Evolutionary conservation across 345 rosid species (phyloP).

Genomic region (Eucalyptus curtisii): DNA sequence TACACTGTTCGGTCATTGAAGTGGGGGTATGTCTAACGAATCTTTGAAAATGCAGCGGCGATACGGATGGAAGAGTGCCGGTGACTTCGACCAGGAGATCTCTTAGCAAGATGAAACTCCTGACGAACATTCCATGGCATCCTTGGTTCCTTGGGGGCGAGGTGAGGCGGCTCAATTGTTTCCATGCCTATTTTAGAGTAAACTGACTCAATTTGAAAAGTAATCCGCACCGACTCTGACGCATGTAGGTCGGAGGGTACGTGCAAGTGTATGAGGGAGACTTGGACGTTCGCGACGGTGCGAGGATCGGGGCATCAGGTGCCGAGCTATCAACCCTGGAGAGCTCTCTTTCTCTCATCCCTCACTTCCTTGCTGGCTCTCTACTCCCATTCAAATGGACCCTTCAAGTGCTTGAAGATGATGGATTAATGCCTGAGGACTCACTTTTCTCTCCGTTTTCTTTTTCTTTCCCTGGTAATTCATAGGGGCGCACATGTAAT

Average conservation of each 20-base stretch:
- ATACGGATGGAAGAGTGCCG: slow-evolving; percentile 70
- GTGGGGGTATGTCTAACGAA: not conserved
- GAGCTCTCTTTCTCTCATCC: slow-evolving; percentile 64
- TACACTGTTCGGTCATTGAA: too few relatives aligned
- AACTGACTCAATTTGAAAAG: not conserved
- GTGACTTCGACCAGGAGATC: slow-evolving; percentile 73
- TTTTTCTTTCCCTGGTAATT: not conserved
- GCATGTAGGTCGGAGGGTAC: slow-evolving; percentile 60
- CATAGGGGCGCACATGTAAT: not conserved
- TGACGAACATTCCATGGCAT: slow-evolving; percentile 6
- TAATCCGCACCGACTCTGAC: not conserved
- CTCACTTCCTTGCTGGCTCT: slow-evolving; percentile 48
- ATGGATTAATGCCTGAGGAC: not conserved
- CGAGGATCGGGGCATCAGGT: slow-evolving; percentile 89
- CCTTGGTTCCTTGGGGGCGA: slow-evolving; percentile 17
- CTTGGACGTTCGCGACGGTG: slow-evolving; percentile 62
- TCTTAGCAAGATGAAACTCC: slow-evolving; percentile 40
- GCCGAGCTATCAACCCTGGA: slow-evolving; percentile 69
- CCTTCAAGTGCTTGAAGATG: not conserved
- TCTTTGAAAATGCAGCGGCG: slow-evolving; percentile 44
- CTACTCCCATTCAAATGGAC: too few relatives aligned
- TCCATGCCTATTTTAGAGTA: not conserved
- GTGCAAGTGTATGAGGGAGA: slow-evolving; percentile 56
- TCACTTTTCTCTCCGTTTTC: not conserved
- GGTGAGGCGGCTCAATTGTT: slow-evolving; percentile 7